Percentiles rank a stretch among this genome's conserved stretches.
phyloP scores from a whole-genome alignment of 306 rosid genomes.

The Trifolium subterraneum region DNA sequence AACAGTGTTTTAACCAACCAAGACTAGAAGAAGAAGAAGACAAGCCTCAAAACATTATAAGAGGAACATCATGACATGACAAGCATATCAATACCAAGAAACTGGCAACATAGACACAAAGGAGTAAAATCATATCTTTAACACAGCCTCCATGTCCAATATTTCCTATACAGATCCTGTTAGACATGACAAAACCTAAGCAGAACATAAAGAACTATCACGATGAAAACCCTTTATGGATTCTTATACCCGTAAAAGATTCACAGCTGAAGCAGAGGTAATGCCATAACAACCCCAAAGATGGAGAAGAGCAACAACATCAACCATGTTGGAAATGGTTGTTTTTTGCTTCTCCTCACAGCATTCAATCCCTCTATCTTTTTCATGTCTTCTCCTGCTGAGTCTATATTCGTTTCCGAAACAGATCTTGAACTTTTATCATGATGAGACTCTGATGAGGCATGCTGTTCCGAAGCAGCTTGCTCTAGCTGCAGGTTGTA shows the following conservation, averaged over 20 bases:
- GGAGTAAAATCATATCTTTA: slow-evolving; percentile 49
- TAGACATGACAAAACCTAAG: slow-evolving; percentile 53
- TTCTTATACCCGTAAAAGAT: slow-evolving; percentile 34
- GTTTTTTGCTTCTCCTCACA: slow-evolving; percentile 54
- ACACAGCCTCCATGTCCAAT: slow-evolving; percentile 51
- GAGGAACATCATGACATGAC: slow-evolving; percentile 37
- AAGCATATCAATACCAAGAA: slow-evolving; percentile 43
- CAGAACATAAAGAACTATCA: slow-evolving; percentile 51
- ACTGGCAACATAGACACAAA: slow-evolving; percentile 52
- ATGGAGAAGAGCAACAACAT: slow-evolving; percentile 82
- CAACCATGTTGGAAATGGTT: slow-evolving; percentile 91
- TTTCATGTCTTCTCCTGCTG: slow-evolving; percentile 54
- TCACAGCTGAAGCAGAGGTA: slow-evolving; percentile 91
- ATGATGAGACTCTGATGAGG: slow-evolving; percentile 42
- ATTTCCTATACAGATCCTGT: slow-evolving; percentile 62
- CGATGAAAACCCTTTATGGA: slow-evolving; percentile 39
- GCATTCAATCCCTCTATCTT: slow-evolving; percentile 54
- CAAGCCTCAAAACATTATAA: slow-evolving; percentile 44
- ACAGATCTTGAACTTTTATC: slow-evolving; percentile 52
- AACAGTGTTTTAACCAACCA: slow-evolving; percentile 12
- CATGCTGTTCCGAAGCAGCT: slow-evolving; percentile 59
- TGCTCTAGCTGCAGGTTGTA: slow-evolving; percentile 76
- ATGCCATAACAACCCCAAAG: slow-evolving; percentile 91
- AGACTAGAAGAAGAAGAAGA: slow-evolving; percentile 29
- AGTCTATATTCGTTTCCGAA: slow-evolving; percentile 50